phyloP scores from a whole-genome alignment of 2,329 filamentous ascomycete species.

The Colletotrichum sp. region DNA sequence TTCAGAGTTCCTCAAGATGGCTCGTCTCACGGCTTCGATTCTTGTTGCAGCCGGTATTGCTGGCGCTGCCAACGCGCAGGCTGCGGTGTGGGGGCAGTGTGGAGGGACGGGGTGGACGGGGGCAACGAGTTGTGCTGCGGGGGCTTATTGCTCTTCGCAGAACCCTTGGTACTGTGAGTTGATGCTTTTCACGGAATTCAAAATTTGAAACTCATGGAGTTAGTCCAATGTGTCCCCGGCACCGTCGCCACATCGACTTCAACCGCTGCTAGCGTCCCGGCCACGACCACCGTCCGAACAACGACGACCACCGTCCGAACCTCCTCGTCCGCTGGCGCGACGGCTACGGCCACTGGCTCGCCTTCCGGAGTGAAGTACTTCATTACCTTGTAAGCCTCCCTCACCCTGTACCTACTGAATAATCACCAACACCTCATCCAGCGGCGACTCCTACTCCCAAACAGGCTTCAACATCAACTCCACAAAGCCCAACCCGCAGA shows the following conservation, averaged over 20 bases:
- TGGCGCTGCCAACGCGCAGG: slow-evolving; percentile 3
- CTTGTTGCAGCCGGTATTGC: not conserved
- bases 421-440: slow-evolving; percentile 24
- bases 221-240: slow-evolving; percentile 13
- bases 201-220: not conserved
- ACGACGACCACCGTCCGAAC: not conserved
- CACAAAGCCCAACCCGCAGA: slow-evolving; percentile 54
- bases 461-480: slow-evolving; percentile 59
- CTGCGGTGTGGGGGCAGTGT: slow-evolving; percentile 38
- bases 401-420: not conserved
- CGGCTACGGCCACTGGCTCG: not conserved
- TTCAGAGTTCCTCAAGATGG: not conserved
- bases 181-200: not conserved
- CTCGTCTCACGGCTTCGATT: not conserved
- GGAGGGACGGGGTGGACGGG: slow-evolving; percentile 45
- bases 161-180: slow-evolving; percentile 57
- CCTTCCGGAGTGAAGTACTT: slow-evolving; percentile 34
- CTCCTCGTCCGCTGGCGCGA: not conserved
- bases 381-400: slow-evolving; percentile 42
- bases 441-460: slow-evolving; percentile 65
- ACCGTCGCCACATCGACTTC: not conserved
- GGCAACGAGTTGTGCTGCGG: slow-evolving; percentile 42
- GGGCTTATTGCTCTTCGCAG: slow-evolving; percentile 38
- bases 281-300: not conserved
- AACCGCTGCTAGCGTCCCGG: not conserved